phyloP scores from a whole-genome alignment of 495 filamentous ascomycete species.

The Aspergillus taichungensis region DNA sequence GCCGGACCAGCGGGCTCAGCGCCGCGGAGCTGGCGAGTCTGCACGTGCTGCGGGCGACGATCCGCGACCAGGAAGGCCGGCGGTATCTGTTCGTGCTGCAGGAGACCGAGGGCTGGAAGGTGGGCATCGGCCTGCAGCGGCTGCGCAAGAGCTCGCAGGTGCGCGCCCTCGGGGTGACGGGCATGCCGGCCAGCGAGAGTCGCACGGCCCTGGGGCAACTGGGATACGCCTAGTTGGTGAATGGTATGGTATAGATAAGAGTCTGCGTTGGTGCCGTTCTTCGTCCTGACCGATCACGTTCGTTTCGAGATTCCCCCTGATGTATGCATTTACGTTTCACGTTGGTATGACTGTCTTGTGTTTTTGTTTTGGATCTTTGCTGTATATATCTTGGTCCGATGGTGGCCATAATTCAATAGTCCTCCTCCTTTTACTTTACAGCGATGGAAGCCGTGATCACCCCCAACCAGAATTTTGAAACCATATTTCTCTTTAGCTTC shows the following conservation, averaged over 20 bases:
- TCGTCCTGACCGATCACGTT: neutral
- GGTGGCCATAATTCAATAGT: no score
- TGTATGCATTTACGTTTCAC: neutral
- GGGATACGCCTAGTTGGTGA: slow-evolving; percentile 8
- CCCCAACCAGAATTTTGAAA: no score
- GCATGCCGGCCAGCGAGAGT: slow-evolving; percentile 10
- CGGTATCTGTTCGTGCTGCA: slow-evolving; percentile 74
- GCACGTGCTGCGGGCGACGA: slow-evolving; percentile 72
- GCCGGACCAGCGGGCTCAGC: neutral
- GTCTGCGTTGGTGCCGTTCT: no score
- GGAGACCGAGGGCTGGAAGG: slow-evolving; percentile 88
- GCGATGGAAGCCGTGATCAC: no score
- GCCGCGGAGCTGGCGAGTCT: slow-evolving; percentile 24
- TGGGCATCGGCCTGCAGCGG: slow-evolving; percentile 68
- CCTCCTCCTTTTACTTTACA: no score
- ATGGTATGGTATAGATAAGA: no score
- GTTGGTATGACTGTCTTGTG: neutral
- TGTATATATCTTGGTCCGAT: no score
- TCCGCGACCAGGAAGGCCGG: slow-evolving; percentile 77
- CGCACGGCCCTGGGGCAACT: slow-evolving; percentile 11
- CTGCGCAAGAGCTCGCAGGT: slow-evolving; percentile 64
- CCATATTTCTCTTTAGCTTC: no score
- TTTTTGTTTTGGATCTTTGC: no score
- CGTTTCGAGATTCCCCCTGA: neutral
- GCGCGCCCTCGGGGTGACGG: slow-evolving; percentile 50